Base-by-base conservation (phyloP, 208 protist genomes). In the Crithidia sp. region DNA sequence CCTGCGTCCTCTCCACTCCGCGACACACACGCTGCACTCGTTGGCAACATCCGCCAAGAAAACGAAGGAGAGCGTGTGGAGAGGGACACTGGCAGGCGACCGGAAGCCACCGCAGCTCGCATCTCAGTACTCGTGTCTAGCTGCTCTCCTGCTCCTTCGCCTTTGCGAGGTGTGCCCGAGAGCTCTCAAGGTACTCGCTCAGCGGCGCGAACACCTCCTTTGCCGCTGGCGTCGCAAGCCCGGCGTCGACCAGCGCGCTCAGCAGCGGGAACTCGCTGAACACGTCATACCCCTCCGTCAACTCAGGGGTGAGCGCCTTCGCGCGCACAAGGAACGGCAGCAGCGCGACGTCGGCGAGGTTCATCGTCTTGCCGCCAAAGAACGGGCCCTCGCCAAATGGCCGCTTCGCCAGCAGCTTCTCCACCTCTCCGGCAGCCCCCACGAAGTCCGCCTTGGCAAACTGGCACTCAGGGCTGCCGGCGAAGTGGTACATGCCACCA, bases 311-410 rank as follows among this genome's bases (percentile, higher is more conserved):
- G 66, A 65, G 67, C 0, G 86, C 83, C 69, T 83, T 83, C 17
- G 76, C 5, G 47, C 82, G 85, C 43, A 91, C 78, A 9, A 95
- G 74, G 43, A 87, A 81, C 1, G 90, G 85, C 12, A 95, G 53
- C 17, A 93, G 41, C 40, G 75, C 67, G 7, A 95, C 55, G 67
- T 95, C 90, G 16, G 77, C 87, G 14, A 78, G 64, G 55, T 92
- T 88, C 78, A 90, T 84, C 43, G 5, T 36, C 43, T 47, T 72
- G 28, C 85, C 87, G 17, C 87, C 87, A 65, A 88, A 77, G 71
- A 95, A 95, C 10, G 87, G 85, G 13, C 89, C 89, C 16, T 74
- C 50, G 37, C 79, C 81, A 77, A 84, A 84, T 16, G 66, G 74
- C 5, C 83, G 74, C 45, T 78, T 76, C 47, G 69, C 67, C 54